Base-by-base conservation (phyloP, 1,284 basidiomycete species). In the Ceraceosorus bombacis region DNA sequence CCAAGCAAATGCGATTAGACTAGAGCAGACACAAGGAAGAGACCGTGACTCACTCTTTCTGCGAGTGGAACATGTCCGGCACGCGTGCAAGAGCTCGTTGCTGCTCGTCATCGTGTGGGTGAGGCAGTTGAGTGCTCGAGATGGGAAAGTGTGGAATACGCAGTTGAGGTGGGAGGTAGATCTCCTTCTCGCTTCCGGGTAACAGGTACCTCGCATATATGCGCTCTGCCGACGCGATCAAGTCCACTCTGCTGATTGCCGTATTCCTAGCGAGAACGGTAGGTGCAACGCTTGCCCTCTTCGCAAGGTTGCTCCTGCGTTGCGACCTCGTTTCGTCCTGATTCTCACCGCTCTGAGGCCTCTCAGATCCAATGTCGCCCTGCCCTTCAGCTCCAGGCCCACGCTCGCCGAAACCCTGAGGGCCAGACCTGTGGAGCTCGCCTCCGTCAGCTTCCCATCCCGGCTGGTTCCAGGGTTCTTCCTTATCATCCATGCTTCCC, bases 41-140 rank as follows among this genome's bases (percentile, higher is more conserved):
- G 54, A 49, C 41, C 3, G 7, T 7, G 54, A 57, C 60, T 58
- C 56, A 96, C 75, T 95, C 90, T 81, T 98, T 97, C 80, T 97
- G 94, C 2, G 86, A 81, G 77, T 97, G 90, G 81, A 96, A 98
- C 82, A 97, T 88, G 78, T 97, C 94, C 9, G 94, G 93, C 50
- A 98, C 87, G 66, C 90, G 86, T 0, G 93, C 86, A 82, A 96
- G 81, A 60, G 89, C 81, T 57, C 83, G 85, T 53, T 85, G 79
- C 77, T 93, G 88, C 48, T 82, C 82, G 71, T 85, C 80, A 64
- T 80, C 81, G 59, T 84, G 15, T 81, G 82, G 73, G 73, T 82
- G 84, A 2, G 88, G 89, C 63, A 91, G 85, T 46, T 85, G 83
- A 0, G 82, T 80, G 12, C 70, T 71, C 4, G 79, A 78, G 54